Percentiles rank a stretch among this genome's conserved stretches.
These are phyloP conservation scores for Fragaria nilgerrensis DNA, from an alignment of 306 rosid genomes.

Conservation along the genomic window DNA sequence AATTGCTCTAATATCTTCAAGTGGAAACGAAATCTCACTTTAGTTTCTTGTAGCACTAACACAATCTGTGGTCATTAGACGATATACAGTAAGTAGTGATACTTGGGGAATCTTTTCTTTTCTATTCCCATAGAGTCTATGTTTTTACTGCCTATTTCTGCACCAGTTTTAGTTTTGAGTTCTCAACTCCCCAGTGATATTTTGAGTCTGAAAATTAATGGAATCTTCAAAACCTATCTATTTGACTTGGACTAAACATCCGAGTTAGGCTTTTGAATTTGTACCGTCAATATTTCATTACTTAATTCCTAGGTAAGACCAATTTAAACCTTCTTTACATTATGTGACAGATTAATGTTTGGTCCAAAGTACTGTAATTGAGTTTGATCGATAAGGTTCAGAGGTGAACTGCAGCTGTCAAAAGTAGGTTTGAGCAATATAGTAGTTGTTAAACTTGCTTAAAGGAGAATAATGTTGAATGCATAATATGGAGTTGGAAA, in stretches of 20 bases:
- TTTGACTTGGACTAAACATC: background rate
- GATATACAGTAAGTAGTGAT: background rate
- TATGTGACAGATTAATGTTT: background rate
- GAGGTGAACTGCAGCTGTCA: background rate
- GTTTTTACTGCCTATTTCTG: background rate
- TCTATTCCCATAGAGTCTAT: background rate
- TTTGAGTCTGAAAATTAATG: background rate
- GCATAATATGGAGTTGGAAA: background rate
- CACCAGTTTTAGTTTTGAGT: background rate
- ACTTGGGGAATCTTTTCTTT: background rate
- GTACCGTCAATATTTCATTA: background rate
- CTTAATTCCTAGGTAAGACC: background rate
- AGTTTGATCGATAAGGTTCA: slow-evolving; percentile 2
- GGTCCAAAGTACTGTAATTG: background rate
- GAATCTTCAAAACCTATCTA: background rate
- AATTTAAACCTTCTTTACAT: slow-evolving; percentile 9
- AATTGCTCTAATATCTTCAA: background rate
- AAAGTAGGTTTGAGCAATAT: background rate
- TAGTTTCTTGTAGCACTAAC: background rate
- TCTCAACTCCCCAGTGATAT: background rate
- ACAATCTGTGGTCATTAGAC: background rate
- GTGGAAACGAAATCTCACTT: slow-evolving; percentile 6
- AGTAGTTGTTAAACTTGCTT: slow-evolving; percentile 2
- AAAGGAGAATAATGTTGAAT: slow-evolving; percentile 10
- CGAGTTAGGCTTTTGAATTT: slow-evolving; percentile 3